phyloP scores from a whole-genome alignment of 805 yeast genomes.

The Debaryomyces prosopidis region DNA sequence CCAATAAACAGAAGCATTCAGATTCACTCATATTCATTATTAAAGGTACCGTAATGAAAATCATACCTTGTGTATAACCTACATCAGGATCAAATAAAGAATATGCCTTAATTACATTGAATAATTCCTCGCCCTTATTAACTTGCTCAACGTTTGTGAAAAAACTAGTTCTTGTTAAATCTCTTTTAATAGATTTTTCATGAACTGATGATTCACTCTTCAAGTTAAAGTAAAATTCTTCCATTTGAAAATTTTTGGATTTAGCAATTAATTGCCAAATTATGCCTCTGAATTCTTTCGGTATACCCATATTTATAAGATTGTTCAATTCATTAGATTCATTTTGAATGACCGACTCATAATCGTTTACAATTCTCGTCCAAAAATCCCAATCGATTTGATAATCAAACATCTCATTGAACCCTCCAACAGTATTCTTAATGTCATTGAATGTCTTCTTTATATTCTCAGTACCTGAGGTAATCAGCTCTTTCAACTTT shows the following conservation, averaged over 20 bases:
- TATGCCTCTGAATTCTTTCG: slow-evolving; percentile 81
- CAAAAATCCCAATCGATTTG: slow-evolving; percentile 82
- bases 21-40: slow-evolving; percentile 77
- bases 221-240: slow-evolving; percentile 55
- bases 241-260: slow-evolving; percentile 66
- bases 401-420: slow-evolving; percentile 31
- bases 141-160: slow-evolving; percentile 56
- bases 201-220: slow-evolving; percentile 56
- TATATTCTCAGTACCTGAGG: slow-evolving; percentile 38
- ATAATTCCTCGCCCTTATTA: slow-evolving; percentile 64
- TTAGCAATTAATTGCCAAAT: slow-evolving; percentile 89
- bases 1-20: slow-evolving; percentile 82
- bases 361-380: slow-evolving; percentile 79
- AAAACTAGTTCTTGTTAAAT: slow-evolving; percentile 82
- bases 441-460: slow-evolving; percentile 48
- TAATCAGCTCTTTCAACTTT: slow-evolving; percentile 48
- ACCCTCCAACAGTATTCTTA: slow-evolving; percentile 46
- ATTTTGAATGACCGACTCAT: slow-evolving; percentile 61
- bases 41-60: slow-evolving; percentile 84
- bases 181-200: slow-evolving; percentile 78
- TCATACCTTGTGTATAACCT: slow-evolving; percentile 98
- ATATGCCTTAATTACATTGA: slow-evolving; percentile 78
- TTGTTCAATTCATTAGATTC: slow-evolving; percentile 59
- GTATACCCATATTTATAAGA: slow-evolving; percentile 76
- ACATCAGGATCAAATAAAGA: slow-evolving; percentile 86